Evolutionary conservation across 495 filamentous ascomycete species (phyloP).

Genomic region (Aspergillus conjunctus): DNA sequence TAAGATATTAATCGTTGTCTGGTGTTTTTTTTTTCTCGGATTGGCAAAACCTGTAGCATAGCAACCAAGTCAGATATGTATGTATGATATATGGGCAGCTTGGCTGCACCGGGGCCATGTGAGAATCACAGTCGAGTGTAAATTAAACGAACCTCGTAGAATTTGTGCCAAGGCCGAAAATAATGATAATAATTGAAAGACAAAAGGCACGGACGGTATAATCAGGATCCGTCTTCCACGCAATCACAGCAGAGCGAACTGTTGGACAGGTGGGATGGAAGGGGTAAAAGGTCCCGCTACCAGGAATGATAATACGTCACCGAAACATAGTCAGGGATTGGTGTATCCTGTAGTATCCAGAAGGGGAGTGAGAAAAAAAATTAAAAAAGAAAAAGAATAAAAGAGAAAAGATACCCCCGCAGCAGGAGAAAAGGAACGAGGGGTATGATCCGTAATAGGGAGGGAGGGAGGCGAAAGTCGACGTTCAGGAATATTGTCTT

Average conservation of each 20-base stretch:
- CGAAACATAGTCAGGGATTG: conserved; percentile 27
- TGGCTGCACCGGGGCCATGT: not conserved
- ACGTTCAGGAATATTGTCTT: conserved; percentile 1
- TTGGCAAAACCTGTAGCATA: conserved; percentile 15
- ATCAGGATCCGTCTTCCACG: conserved; percentile 7
- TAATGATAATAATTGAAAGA: not conserved
- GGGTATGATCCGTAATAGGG: not conserved
- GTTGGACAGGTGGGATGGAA: conserved; percentile 23
- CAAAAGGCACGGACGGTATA: conserved; percentile 18
- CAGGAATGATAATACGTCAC: conserved; percentile 37
- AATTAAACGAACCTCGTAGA: conserved; percentile 16
- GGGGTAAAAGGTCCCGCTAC: conserved; percentile 30
- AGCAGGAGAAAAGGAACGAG: conserved; percentile 12
- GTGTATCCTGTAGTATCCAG: conserved; percentile 12
- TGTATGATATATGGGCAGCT: not conserved
- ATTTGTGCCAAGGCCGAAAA: conserved; percentile 19
- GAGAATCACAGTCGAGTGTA: conserved; percentile 7
- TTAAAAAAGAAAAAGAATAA: not conserved
- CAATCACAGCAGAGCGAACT: conserved; percentile 15
- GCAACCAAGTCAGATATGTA: conserved; percentile 20
- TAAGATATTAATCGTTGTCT: not conserved
- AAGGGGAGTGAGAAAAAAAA: not conserved
- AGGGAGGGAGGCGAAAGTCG: not conserved
- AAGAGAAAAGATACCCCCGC: not conserved
- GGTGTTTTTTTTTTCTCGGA: not conserved